Evolutionary conservation across 371 early-diverging fungal genomes (phyloP), one percentile per base, ranked within the genome.

Genomic region (Chytridium lagenaria): DNA sequence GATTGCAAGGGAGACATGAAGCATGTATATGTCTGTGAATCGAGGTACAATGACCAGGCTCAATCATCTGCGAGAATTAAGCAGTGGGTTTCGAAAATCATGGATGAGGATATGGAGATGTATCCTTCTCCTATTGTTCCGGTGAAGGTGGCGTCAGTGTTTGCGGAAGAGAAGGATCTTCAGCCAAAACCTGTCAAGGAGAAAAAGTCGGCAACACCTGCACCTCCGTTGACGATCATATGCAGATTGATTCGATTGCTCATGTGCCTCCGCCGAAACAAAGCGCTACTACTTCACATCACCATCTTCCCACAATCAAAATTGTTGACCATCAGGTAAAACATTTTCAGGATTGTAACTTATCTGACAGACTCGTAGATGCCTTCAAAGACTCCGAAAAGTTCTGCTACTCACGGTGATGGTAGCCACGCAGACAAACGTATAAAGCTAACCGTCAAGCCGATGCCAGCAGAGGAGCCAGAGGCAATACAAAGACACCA

Each of bases 21-120:
- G 49, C 70, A 78, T 26, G 85, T 86, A 1, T 87, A 80, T 68
- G 76, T 84, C 2, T 86, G 86, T 63, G 87, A 88, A 68, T 80
- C 77, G 10, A 68, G 86, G 28, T 87, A 86, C 78, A 81, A 78
- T 34, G 84, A 82, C 38, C 70, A 79, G 59, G 71, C 69, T 19
- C 81, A 82, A 55, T 59, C 70, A 10, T 74, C 75, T 3, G 49
- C 70, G 15, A 86, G 80, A 76, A 86, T 88, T 50, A 85, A 85
- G 71, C 34, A 80, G 38, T 84, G 84, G 51, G 64, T 76, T 31
- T 22, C 40, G 36, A 69, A 72, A n/a, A n/a, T n/a, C n/a, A n/a
- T n/a, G 59, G 39, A 63, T 28, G 52, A 74, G 19, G 75, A 78
- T 36, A 63, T 85, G 64, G 83, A 78, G 37, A 61, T 77, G 38